Base-by-base conservation (phyloP, 768 basidiomycete species). In the Suillus discolor region DNA sequence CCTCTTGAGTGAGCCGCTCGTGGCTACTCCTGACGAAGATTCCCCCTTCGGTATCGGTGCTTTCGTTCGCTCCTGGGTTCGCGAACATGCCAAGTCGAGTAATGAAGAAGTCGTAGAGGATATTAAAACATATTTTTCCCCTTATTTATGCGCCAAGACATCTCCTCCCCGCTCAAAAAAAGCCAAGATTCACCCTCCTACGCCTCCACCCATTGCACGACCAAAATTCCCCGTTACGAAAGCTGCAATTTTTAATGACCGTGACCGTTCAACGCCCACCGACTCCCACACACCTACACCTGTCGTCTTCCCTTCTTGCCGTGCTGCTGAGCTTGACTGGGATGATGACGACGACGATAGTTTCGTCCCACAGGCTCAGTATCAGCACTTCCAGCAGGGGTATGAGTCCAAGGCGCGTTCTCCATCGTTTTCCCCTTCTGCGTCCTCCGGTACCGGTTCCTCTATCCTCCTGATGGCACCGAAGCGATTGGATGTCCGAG, bases 31-130 rank as follows among this genome's bases (percentile, higher is more conserved):
- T 2, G 71, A 84, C 55, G 79, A 75, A 62, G 75, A 85, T 54
- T 76, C 78, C 47, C 78, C 77, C 45, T 81, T 84, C 55, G 80
- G 84, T 49, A 83, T 85, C 76, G 81, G 83, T 11, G 71, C 81
- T 20, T 74, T 81, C 59, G 77, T 64, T 49, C 79, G 68, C 38
- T 72, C 68, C 18, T 76, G 65, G 73, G 74, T 73, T 64, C 68
- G 71, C 15, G 64, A 72, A n/a, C 71, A 67, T 57, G 68, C 68
- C 38, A 71, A 67, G 66, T 63, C 69, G 25, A 25, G 84, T 80
- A 68, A 41, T 23, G 65, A 75, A 23, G 67, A 70, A 51, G 70
- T 73, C 34, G 67, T 70, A 63, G 77, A 78, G 47, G 77, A 76
- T 42, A 71, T 72, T 39, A 74, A 77, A 0, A 70, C 74, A 36